These are phyloP conservation scores for Plasmodiophora brassicae DNA, from an alignment of 208 protist species.

Conservation along the genomic window DNA sequence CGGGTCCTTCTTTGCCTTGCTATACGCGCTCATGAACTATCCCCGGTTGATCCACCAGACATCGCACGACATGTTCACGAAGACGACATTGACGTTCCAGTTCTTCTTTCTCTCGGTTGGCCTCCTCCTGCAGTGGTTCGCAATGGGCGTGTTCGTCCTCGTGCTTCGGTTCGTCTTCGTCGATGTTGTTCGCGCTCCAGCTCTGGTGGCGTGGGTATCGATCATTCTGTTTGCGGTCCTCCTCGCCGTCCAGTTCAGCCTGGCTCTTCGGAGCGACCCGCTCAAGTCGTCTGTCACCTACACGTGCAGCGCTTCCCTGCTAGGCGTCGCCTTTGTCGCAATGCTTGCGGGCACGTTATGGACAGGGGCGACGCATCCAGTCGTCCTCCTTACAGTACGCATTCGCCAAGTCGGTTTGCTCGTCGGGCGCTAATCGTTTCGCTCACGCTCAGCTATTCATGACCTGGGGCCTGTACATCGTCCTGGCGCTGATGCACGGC, in stretches of 20 bases:
- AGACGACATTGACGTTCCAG: background rate
- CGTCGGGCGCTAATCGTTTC: background rate
- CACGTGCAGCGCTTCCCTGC: background rate
- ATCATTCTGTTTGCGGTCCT: background rate
- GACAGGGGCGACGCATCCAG: background rate
- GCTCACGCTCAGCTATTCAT: background rate
- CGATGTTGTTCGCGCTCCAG: too few species aligned
- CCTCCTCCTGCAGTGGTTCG: background rate
- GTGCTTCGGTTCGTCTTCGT: background rate
- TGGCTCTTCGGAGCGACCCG: background rate
- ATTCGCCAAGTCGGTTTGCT: too few species aligned
- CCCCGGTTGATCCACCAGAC: background rate
- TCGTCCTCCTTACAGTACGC: background rate
- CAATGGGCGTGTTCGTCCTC: background rate
- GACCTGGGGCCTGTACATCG: background rate
- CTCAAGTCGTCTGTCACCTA: background rate
- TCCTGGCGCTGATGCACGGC: background rate
- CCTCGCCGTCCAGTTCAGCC: background rate
- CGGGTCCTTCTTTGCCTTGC: constrained; percentile 14
- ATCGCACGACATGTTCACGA: background rate
- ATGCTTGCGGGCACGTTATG: background rate
- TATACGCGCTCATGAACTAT: background rate
- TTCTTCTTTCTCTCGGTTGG: background rate
- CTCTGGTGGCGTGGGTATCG: too few species aligned
- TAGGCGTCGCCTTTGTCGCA: background rate